Percentiles rank a stretch among this genome's conserved stretches.
Conservation (phyloP, 2,329 filamentous ascomycete species). For the Alternaria conjuncta region DNA sequence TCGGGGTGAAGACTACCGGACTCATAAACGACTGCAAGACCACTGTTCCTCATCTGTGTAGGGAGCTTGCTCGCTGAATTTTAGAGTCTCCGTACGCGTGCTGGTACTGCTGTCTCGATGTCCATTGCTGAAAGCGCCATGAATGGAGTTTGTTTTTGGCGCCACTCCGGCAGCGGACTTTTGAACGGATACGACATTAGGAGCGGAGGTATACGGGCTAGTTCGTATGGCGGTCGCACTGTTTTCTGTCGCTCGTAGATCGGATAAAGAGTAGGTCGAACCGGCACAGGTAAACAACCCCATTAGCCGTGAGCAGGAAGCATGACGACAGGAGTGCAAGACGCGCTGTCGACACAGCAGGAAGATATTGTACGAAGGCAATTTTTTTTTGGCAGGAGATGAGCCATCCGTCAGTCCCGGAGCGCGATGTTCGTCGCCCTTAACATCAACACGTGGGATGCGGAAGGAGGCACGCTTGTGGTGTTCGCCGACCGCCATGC, state of each 20-base stretch:
- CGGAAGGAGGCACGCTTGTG: background rate
- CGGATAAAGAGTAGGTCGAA: background rate
- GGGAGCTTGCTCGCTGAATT: background rate
- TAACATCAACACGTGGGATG: background rate
- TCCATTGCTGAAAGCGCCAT: background rate
- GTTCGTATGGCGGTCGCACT: background rate
- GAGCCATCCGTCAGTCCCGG: background rate
- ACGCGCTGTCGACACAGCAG: background rate
- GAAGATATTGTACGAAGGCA: background rate
- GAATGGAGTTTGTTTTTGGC: background rate
- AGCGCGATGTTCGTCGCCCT: background rate
- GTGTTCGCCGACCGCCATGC: background rate
- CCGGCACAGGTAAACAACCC: background rate
- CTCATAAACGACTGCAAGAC: background rate
- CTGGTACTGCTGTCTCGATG: background rate
- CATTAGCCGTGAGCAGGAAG: background rate
- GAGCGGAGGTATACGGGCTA: background rate
- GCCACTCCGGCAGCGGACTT: background rate
- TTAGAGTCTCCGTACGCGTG: background rate
- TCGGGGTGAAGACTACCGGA: slow-evolving; percentile 2
- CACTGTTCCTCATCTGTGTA: background rate
- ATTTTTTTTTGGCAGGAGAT: no score
- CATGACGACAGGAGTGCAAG: background rate
- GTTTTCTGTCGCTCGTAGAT: background rate
- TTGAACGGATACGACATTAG: background rate